These are phyloP conservation scores for Arctostaphylos glauca DNA, from an alignment of 148 eudicot genomes.

Conservation along the genomic window DNA sequence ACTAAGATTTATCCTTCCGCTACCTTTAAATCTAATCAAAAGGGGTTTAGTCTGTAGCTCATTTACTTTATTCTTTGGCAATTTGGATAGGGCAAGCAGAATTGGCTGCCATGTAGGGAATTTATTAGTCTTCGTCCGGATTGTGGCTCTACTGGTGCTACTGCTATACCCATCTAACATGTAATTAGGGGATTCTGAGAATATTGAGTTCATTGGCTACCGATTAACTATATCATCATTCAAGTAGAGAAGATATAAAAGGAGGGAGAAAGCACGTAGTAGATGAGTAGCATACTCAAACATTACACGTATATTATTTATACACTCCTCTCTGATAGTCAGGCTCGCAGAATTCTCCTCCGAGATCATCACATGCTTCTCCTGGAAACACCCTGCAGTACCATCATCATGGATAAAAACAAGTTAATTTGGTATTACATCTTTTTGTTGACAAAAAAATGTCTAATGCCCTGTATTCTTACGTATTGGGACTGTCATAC, in stretches of 20 bases:
- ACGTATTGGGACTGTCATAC: slow-evolving; percentile 53
- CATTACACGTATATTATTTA: not conserved
- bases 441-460: not conserved
- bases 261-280: not conserved
- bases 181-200: not conserved
- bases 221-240: not conserved
- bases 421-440: not conserved
- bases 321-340: slow-evolving; percentile 39
- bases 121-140: not conserved
- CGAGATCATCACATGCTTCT: slow-evolving; percentile 75
- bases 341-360: slow-evolving; percentile 70
- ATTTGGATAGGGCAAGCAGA: not conserved
- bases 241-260: not conserved
- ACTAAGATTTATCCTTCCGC: not conserved
- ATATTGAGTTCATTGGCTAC: not conserved
- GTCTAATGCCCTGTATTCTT: slow-evolving; percentile 1
- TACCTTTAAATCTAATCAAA: not conserved
- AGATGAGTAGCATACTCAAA: not conserved
- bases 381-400: slow-evolving; percentile 51
- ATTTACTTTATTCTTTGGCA: not conserved
- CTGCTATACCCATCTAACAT: slow-evolving; percentile 10
- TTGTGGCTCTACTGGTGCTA: not conserved
- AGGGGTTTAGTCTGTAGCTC: not conserved
- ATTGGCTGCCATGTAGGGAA: not conserved
- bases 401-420: not conserved